Evolutionary conservation across 257 asterid genomes (phyloP).

Genomic region (Solanum pinnatisectum): DNA sequence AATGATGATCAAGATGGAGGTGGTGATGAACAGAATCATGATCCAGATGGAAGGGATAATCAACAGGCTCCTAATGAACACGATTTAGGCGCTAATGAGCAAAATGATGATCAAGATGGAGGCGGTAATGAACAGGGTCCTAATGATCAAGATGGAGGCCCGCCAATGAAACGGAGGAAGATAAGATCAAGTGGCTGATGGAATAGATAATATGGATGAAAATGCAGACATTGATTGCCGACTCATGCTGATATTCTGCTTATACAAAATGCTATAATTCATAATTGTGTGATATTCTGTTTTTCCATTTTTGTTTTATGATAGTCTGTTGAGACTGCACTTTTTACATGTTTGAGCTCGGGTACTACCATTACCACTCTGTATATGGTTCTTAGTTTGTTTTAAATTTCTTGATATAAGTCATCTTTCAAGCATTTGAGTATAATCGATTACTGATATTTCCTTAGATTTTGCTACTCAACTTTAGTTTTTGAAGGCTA

Average conservation of each 20-base stretch:
- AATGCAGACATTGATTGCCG: background rate
- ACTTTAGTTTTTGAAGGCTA: background rate
- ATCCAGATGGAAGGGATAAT: too few relatives aligned
- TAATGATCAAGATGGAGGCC: background rate
- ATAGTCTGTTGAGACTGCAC: too few relatives aligned
- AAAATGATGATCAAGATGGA: background rate
- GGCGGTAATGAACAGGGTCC: background rate
- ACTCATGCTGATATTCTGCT: background rate
- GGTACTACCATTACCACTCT: too few relatives aligned
- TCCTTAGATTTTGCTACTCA: too few relatives aligned
- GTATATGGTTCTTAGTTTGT: background rate
- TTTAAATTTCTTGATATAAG: background rate
- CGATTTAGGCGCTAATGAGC: background rate
- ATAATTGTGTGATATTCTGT: background rate
- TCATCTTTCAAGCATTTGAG: background rate
- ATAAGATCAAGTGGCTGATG: background rate
- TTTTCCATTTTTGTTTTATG: background rate
- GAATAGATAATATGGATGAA: background rate
- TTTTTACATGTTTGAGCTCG: too few relatives aligned
- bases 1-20: too few relatives aligned
- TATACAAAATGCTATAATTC: background rate
- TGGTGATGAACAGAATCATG: too few relatives aligned
- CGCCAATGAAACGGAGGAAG: background rate
- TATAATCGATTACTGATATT: background rate
- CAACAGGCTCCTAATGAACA: too few relatives aligned